These are phyloP conservation scores for Lactarius vividus DNA, from an alignment of 768 basidiomycete species.

Conservation along the genomic window DNA sequence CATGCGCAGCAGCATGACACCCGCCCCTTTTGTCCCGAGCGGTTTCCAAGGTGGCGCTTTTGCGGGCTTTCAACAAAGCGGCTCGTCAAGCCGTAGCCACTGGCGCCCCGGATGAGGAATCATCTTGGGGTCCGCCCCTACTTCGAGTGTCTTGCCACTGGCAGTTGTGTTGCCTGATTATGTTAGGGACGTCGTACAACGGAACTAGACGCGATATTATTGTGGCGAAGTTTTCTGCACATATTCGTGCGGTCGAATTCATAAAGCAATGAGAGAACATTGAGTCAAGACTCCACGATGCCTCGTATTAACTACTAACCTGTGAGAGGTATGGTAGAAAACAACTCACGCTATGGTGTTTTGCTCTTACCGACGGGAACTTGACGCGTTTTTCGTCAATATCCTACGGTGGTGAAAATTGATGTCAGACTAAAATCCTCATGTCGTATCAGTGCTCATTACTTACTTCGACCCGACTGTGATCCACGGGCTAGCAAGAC, in stretches of 20 bases:
- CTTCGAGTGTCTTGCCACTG: neutral
- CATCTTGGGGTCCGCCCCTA: neutral
- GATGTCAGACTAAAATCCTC: no score
- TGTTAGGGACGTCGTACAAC: neutral
- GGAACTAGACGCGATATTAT: neutral
- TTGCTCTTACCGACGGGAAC: neutral
- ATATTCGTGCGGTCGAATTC: neutral
- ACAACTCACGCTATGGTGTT: no score
- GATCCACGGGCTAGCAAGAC: no score
- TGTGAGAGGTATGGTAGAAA: no score
- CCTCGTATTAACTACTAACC: neutral
- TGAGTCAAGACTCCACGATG: neutral
- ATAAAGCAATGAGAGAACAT: neutral
- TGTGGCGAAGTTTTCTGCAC: neutral
- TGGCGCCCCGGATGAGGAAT: constrained; percentile 15
- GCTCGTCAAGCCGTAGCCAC: constrained; percentile 19
- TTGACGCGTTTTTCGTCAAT: neutral
- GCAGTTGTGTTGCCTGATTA: neutral
- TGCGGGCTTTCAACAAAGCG: constrained; percentile 20
- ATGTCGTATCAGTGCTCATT: no score
- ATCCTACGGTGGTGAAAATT: neutral
- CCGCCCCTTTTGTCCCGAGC: constrained; percentile 17
- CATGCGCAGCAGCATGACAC: constrained; percentile 22
- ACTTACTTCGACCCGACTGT: no score
- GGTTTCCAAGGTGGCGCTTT: constrained; percentile 22